A percentile compares a stretch with the other conserved stretches of the same genome.
phyloP scores from a whole-genome alignment of 495 filamentous ascomycete genomes.

The Cryomyces minteri region DNA sequence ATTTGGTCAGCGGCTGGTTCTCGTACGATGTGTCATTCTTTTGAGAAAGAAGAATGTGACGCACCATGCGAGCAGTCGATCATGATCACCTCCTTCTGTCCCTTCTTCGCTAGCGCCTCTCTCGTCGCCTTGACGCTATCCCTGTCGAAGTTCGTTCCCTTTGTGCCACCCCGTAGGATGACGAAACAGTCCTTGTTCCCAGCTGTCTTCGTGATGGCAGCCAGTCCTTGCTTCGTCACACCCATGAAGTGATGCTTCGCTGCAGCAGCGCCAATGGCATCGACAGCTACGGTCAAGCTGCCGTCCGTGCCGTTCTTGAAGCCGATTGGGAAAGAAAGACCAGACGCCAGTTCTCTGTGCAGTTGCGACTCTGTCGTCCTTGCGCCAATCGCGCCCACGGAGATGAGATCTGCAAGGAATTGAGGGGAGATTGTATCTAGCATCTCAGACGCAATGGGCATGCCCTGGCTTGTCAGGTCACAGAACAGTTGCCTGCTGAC shows the following conservation, averaged over 20 bases:
- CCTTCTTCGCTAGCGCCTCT: constrained; percentile 68
- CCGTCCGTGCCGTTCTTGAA: constrained; percentile 99
- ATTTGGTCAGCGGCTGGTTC: no score
- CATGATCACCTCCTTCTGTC: constrained; percentile 81
- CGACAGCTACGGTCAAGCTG: constrained; percentile 83
- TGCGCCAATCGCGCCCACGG: constrained; percentile 86
- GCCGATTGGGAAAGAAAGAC: constrained; percentile 91
- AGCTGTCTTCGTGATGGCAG: constrained; percentile 78
- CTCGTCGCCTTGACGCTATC: constrained; percentile 62
- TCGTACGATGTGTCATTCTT: neutral
- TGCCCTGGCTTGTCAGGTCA: constrained; percentile 65
- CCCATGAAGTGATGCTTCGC: constrained; percentile 95
- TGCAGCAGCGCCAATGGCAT: constrained; percentile 83
- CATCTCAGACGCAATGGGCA: constrained; percentile 96
- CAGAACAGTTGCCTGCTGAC: constrained; percentile 78
- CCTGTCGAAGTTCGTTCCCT: constrained; percentile 88
- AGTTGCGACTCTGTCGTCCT: constrained; percentile 95
- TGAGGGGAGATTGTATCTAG: constrained; percentile 91
- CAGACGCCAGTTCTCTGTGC: constrained; percentile 89
- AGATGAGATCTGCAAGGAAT: constrained; percentile 89
- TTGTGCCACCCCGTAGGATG: constrained; percentile 77
- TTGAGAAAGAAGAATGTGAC: constrained; percentile 2
- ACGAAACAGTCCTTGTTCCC: constrained; percentile 97
- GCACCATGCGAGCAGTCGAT: constrained; percentile 90
- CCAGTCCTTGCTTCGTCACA: constrained; percentile 96